Conservation (phyloP, 2,329 filamentous ascomycete genomes). For the Daldinia sp. region DNA sequence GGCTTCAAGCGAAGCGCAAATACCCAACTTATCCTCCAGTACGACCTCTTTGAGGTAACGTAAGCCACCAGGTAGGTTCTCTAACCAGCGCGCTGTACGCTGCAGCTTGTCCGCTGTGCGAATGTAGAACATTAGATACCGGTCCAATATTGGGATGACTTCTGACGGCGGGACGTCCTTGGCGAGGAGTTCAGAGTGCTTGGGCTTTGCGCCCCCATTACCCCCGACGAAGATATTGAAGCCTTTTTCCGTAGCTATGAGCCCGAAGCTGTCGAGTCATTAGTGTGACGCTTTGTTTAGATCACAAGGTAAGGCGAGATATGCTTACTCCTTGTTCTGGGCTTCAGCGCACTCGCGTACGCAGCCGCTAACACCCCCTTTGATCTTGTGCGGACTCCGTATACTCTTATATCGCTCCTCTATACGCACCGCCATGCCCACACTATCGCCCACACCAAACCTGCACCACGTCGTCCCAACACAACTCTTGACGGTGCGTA, state of each 20-base stretch:
- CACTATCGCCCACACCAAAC: constrained; percentile 87
- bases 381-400: constrained; percentile 88
- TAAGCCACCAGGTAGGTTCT: constrained; percentile 83
- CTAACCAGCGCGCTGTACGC: constrained; percentile 87
- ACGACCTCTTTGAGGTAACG: constrained; percentile 84
- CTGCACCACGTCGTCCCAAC: constrained; percentile 93
- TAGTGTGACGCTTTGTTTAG: not conserved
- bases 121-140: constrained; percentile 93
- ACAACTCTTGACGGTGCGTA: constrained; percentile 90
- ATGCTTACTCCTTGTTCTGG: constrained; percentile 82
- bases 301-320: not conserved
- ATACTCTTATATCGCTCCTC: constrained; percentile 94
- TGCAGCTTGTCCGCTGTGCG: constrained; percentile 91
- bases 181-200: constrained; percentile 82
- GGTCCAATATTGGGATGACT: constrained; percentile 83
- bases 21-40: constrained; percentile 84
- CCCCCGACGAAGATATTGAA: constrained; percentile 93
- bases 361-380: constrained; percentile 88
- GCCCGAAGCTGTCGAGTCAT: constrained; percentile 69
- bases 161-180: constrained; percentile 86
- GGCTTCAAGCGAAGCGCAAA: constrained; percentile 81
- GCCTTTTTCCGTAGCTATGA: constrained; percentile 91
- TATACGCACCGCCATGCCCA: constrained; percentile 86
- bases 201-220: constrained; percentile 86
- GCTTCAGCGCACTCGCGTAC: constrained; percentile 94